phyloP scores from a whole-genome alignment of 805 yeast genomes.

The Candida pseudoglaebosa region DNA sequence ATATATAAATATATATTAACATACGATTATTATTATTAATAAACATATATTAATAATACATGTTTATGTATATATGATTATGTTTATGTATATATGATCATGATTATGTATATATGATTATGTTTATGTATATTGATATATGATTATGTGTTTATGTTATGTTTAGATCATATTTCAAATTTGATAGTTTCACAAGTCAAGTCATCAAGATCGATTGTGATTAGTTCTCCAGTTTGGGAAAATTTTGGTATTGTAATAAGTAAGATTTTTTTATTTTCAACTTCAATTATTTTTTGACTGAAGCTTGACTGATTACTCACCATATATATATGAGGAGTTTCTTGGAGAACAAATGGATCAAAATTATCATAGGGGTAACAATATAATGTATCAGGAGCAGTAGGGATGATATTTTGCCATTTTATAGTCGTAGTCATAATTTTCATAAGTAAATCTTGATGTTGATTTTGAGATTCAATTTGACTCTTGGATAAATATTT shows the following conservation, averaged over 20 bases:
- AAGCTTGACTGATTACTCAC: conserved; percentile 78
- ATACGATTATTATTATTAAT: too few relatives aligned
- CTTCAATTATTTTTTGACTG: conserved; percentile 22
- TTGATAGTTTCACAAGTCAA: conserved; percentile 48
- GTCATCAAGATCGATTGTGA: conserved; percentile 18
- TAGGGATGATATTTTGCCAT: conserved; percentile 89
- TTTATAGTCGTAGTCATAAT: conserved; percentile 60
- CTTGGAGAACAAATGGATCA: conserved; percentile 78
- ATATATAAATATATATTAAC: too few relatives aligned
- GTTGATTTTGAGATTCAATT: conserved; percentile 25
- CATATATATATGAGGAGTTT: conserved; percentile 82
- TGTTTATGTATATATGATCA: too few relatives aligned
- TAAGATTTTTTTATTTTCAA: conserved; percentile 29
- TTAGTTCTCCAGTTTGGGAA: conserved; percentile 51
- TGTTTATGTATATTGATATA: too few relatives aligned
- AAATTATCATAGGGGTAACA: conserved; percentile 73
- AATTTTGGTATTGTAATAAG: conserved; percentile 72
- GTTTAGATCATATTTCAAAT: conserved; percentile 14
- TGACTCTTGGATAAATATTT: conserved; percentile 47
- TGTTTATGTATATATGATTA: too few relatives aligned
- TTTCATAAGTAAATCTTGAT: conserved; percentile 35
- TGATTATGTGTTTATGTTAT: too few relatives aligned
- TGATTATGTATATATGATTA: too few relatives aligned
- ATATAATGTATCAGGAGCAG: conserved; percentile 94
- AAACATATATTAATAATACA: too few relatives aligned